These are phyloP conservation scores for Zea mays DNA, from an alignment of 176 grass and related monocot genomes.

Conservation along the genomic window DNA sequence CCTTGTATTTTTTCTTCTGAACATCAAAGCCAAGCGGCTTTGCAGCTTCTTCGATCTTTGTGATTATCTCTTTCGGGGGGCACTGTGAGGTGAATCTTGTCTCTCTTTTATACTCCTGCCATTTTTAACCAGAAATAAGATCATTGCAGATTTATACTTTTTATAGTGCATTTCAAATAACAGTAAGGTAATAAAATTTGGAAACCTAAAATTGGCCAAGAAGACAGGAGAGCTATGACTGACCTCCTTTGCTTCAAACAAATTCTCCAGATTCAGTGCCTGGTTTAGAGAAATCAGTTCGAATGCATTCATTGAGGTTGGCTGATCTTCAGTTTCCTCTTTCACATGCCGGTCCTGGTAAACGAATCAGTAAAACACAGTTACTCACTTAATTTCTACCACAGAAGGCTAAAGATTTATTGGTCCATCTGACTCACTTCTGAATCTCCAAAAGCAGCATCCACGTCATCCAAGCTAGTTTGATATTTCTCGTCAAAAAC, in stretches of 20 bases:
- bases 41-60: slow-evolving; percentile 93
- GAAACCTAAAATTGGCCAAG: slow-evolving; percentile 1
- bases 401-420: slow-evolving; percentile 35
- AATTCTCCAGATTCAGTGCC: slow-evolving; percentile 89
- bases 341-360: slow-evolving; percentile 78
- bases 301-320: slow-evolving; percentile 95
- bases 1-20: slow-evolving; percentile 99
- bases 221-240: slow-evolving; percentile 20
- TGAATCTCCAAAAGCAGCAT: slow-evolving; percentile 92
- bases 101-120: slow-evolving; percentile 94
- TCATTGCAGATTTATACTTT: slow-evolving; percentile 6
- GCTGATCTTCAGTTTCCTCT: slow-evolving; percentile 89
- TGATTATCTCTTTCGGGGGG: slow-evolving; percentile 85
- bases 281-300: slow-evolving; percentile 95
- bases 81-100: slow-evolving; percentile 92
- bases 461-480: slow-evolving; percentile 78
- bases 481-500: slow-evolving; percentile 79
- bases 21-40: slow-evolving; percentile 96
- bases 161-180: slow-evolving; percentile 11
- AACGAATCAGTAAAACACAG: slow-evolving; percentile 9
- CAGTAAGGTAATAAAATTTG: background rate
- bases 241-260: slow-evolving; percentile 88
- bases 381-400: slow-evolving; percentile 27
- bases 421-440: slow-evolving; percentile 66
- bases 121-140: slow-evolving; percentile 21